Conservation (phyloP, 345 rosid genomes). For the Populus simonii region DNA sequence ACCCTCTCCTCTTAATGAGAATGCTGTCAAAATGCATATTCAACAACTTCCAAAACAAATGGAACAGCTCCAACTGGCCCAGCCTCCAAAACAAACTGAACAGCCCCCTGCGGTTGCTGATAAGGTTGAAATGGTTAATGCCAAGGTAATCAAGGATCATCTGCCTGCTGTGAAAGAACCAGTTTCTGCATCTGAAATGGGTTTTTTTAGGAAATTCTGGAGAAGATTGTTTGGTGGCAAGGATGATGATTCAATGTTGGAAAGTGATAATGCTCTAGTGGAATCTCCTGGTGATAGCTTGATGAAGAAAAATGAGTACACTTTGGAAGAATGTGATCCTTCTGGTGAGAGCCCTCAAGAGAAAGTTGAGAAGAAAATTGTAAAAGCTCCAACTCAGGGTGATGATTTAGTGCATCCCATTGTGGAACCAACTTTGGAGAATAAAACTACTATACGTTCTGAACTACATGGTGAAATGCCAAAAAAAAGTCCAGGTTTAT, state of each 20-base stretch:
- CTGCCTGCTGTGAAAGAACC: conserved; percentile 15
- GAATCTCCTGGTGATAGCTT: conserved; percentile 20
- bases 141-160: conserved; percentile 15
- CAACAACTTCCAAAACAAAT: conserved; percentile 5
- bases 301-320: conserved; percentile 13
- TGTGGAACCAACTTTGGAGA: conserved; percentile 24
- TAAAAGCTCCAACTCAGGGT: conserved; percentile 16
- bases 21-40: conserved; percentile 22
- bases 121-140: conserved; percentile 11
- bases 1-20: conserved; percentile 14
- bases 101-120: conserved; percentile 17
- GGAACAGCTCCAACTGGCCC: conserved; percentile 15
- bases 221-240: conserved; percentile 43
- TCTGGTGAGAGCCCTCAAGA: conserved; percentile 18
- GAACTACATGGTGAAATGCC: conserved; percentile 21
- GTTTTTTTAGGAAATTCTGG: conserved; percentile 42
- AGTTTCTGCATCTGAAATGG: conserved; percentile 36
- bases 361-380: conserved; percentile 25
- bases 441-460: conserved; percentile 15
- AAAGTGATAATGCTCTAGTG: conserved; percentile 18
- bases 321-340: conserved; percentile 13
- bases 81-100: conserved; percentile 18
- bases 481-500: conserved; percentile 25
- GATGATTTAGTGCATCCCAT: conserved; percentile 1
- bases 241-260: conserved; percentile 18